phyloP scores from a whole-genome alignment of 805 yeast genomes.

The Candida jianshihensis region DNA sequence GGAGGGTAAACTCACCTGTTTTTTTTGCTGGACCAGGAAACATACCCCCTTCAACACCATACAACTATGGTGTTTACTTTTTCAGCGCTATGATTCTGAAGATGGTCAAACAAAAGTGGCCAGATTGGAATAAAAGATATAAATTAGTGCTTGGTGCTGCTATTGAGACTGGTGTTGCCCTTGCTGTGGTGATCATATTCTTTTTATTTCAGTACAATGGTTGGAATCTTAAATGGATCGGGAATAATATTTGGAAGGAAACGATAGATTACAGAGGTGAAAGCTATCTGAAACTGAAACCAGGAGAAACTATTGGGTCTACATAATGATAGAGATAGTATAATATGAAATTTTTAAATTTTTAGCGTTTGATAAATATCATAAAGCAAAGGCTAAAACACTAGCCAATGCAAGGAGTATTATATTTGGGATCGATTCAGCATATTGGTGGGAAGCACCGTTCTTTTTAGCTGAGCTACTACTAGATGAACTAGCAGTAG shows the following conservation, averaged over 20 bases:
- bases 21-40: slow-evolving; percentile 52
- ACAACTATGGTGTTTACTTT: slow-evolving; percentile 53
- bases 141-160: slow-evolving; percentile 55
- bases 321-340: slow-evolving; percentile 35
- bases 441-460: neutral
- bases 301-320: slow-evolving; percentile 45
- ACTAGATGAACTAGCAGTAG: neutral
- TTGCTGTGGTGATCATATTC: slow-evolving; percentile 49
- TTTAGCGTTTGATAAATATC: neutral
- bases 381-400: neutral
- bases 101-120: slow-evolving; percentile 38
- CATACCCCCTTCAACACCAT: slow-evolving; percentile 72
- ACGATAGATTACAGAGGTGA: slow-evolving; percentile 28
- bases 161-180: slow-evolving; percentile 56
- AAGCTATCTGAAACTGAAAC: slow-evolving; percentile 26
- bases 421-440: neutral
- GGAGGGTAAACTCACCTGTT: slow-evolving; percentile 51
- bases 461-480: neutral
- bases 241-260: slow-evolving; percentile 42
- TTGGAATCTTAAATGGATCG: slow-evolving; percentile 48
- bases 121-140: slow-evolving; percentile 54
- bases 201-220: slow-evolving; percentile 43
- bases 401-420: neutral
- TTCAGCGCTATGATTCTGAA: slow-evolving; percentile 37
- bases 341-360: neutral